Conservation (phyloP, 2,329 filamentous ascomycete species). For the Hypoxylon rubiginosum region DNA sequence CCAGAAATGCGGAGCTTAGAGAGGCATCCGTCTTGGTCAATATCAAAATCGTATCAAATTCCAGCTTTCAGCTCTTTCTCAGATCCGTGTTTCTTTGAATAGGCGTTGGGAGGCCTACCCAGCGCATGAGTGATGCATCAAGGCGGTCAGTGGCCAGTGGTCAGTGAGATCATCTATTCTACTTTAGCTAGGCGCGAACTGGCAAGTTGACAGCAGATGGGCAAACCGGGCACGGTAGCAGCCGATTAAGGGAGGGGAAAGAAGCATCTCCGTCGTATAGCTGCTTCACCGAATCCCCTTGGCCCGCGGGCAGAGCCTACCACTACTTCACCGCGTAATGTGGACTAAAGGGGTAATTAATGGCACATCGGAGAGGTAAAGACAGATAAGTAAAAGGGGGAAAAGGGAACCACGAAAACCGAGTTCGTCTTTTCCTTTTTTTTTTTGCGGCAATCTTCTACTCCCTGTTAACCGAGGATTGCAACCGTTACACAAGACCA, state of each 20-base stretch:
- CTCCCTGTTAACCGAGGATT: conserved; percentile 16
- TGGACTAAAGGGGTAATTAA: background rate
- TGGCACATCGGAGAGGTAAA: background rate
- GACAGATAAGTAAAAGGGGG: background rate
- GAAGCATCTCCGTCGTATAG: background rate
- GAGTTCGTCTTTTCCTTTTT: background rate
- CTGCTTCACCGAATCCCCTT: too few relatives aligned
- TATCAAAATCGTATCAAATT: conserved; percentile 35
- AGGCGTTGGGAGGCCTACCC: conserved; percentile 11
- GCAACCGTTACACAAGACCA: conserved; percentile 30
- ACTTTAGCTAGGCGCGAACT: conserved; percentile 6
- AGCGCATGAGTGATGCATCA: background rate
- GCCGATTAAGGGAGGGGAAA: background rate
- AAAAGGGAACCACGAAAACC: background rate
- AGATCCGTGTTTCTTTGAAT: background rate
- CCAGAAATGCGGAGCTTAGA: conserved; percentile 16
- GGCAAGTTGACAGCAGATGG: background rate
- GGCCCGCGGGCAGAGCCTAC: background rate
- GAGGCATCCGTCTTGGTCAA: conserved; percentile 29
- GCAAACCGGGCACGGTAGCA: background rate
- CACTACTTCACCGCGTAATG: background rate
- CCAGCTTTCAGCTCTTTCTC: background rate
- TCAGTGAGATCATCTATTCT: conserved; percentile 5
- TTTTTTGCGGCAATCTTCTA: conserved; percentile 10
- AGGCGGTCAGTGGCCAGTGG: background rate